Base-by-base conservation (phyloP, 2,329 filamentous ascomycete species). In the Mycosphaerella arachidis region DNA sequence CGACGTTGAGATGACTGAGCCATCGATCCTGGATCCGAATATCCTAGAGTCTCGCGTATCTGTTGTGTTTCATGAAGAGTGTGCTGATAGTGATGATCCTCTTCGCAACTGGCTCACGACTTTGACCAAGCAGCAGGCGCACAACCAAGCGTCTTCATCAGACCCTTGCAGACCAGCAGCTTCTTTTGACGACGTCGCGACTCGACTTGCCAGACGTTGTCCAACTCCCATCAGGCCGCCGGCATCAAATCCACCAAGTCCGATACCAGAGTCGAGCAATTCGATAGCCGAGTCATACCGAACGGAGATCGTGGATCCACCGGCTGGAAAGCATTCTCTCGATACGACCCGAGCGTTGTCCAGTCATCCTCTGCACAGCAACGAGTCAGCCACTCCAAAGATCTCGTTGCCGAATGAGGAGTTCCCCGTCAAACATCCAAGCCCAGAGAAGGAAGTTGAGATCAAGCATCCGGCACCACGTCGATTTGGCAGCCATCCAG, bases 41-140 rank as follows among this genome's bases (percentile, higher is more conserved):
- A 69, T 74, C 12, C 51, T 71, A 45, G 71, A 73, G 13, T 72
- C 71, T 20, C 63, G 61, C 43, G 70, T 74, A 8, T 73, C 71
- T 6, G 65, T 74, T 8, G 68, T 67, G n/a, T 69, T 73, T 48
- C 64, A 70, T 33, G 70, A 72, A 45, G 69, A 71, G 35, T 67
- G 65, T 18, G 55, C 53, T 31, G 60, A 55, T 13, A 63, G 58
- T 13, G 67, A 71, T 16, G 50, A 33, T 9, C 61, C 64, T 12
- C 59, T 72, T 9, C 68, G 72, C 24, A 68, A 60, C 50, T 74
- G 70, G 68, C 63, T 71, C 12, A 57, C 63, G 13, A 60, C 63
- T 9, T 58, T 67, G 24, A 64, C 58, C 43, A 65, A 64, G 56
- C 64, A 70, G 27, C 66, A 67, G 16, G 29, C 61, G 53, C 9